These are phyloP conservation scores for Ceriops tagal DNA, from an alignment of 345 rosid genomes.

Conservation along the genomic window DNA sequence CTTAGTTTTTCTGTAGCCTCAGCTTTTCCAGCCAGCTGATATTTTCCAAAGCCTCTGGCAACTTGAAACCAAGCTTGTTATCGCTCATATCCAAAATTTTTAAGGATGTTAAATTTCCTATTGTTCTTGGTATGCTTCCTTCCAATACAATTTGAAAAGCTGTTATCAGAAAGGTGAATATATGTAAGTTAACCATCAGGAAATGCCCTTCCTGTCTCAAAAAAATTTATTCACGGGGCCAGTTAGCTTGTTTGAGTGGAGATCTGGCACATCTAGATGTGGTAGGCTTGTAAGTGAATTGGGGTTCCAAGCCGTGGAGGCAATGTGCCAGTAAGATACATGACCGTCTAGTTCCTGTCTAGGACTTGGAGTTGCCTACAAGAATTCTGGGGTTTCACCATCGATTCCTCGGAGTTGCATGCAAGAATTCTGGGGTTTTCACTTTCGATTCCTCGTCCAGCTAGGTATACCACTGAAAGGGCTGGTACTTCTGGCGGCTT, in stretches of 20 bases:
- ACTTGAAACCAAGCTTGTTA: slow-evolving; percentile 32
- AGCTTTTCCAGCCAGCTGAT: slow-evolving; percentile 35
- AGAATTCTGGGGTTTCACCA: no score
- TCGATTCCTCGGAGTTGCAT: background rate
- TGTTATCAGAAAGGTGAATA: slow-evolving; percentile 52
- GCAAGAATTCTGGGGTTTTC: slow-evolving; percentile 37
- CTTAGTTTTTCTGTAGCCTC: slow-evolving; percentile 20
- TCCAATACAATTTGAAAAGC: slow-evolving; percentile 33
- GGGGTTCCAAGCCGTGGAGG: slow-evolving; percentile 53
- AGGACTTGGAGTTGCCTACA: slow-evolving; percentile 35
- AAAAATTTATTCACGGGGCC: slow-evolving; percentile 25
- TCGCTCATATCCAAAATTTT: slow-evolving; percentile 43
- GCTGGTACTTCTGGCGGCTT: slow-evolving; percentile 44
- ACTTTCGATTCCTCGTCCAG: slow-evolving; percentile 49
- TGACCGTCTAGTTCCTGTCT: slow-evolving; percentile 54
- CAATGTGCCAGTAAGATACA: slow-evolving; percentile 33
- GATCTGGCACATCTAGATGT: slow-evolving; percentile 8
- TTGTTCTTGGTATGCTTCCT: slow-evolving; percentile 24
- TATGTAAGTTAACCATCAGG: slow-evolving; percentile 39
- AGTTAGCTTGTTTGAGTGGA: slow-evolving; percentile 49
- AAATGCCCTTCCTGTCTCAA: no score
- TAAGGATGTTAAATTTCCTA: slow-evolving; percentile 28
- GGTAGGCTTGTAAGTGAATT: slow-evolving; percentile 21
- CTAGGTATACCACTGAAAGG: slow-evolving; percentile 38
- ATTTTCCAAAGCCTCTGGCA: slow-evolving; percentile 39